Base-by-base conservation (phyloP, 2,329 filamentous ascomycete species). In the Hysterium pulicare region DNA sequence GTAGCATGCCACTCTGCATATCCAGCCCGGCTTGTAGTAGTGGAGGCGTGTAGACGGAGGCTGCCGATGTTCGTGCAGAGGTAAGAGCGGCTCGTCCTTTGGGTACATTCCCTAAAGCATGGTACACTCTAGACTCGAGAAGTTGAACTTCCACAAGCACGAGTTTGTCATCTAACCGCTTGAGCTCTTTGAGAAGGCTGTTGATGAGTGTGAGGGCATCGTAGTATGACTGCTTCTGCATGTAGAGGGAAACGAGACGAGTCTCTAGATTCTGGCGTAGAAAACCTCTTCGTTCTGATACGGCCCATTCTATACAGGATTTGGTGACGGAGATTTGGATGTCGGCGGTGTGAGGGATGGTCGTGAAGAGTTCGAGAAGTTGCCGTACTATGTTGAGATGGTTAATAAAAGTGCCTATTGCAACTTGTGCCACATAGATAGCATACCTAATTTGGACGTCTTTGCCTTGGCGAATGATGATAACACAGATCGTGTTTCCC, bases 261-360 rank as follows among this genome's bases (percentile, higher is more conserved):
- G 91, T 95, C 77, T 98, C 90, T 64, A 98, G 88, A 70, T 95
- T 95, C 75, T 98, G 93, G 55, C 93, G 90, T 57, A 98, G 82
- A 78, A 98, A 98, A 47, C 89, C 88, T 64, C 93, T 86, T 58
- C 90, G 87, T 75, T 97, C 90, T 40, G 88, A 87, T 41, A 91
- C 88, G 37, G 93, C 93, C 93, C 93, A 98, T 74, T 97, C 91
- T 82, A 98, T 98, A 75, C 90, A 97, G 72, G 93, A 95, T 73
- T 95, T 95, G 62, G 93, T 98, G 59, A 96, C 89, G 67, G 84
- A 75, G 68, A 95, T 90, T 74, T 98, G 93, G 65, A 85, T 87
- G 67, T 98, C 93, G 75, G 86, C 86, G 58, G 89, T 93, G 72
- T 96, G 86, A 61, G 94, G 93, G 58, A 97, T 96, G 61, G 86